These are phyloP conservation scores for Knufia petricola DNA, from an alignment of 2,329 filamentous ascomycete genomes.

Conservation along the genomic window DNA sequence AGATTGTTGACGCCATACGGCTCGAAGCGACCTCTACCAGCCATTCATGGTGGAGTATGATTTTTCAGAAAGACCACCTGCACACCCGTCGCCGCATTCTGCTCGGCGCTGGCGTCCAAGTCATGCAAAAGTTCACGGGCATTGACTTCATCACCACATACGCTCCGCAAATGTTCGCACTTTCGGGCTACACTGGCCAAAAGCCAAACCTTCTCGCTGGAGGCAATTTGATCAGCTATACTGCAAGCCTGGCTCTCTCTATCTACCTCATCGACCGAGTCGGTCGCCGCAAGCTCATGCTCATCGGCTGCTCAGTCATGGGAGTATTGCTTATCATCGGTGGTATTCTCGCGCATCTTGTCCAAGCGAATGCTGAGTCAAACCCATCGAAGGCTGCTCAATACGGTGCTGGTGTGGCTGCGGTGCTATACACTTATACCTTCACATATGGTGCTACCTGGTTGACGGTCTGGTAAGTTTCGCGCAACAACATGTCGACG, in stretches of 20 bases:
- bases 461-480: slow-evolving; percentile 44
- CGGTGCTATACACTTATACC: slow-evolving; percentile 62
- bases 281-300: slow-evolving; percentile 58
- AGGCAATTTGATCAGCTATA: slow-evolving; percentile 47
- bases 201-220: slow-evolving; percentile 48
- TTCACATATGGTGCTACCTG: slow-evolving; percentile 54
- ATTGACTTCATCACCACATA: slow-evolving; percentile 61
- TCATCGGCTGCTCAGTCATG: slow-evolving; percentile 58
- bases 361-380: slow-evolving; percentile 14
- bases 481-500: too few relatives aligned
- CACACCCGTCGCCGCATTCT: slow-evolving; percentile 60
- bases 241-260: slow-evolving; percentile 53
- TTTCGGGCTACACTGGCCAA: slow-evolving; percentile 44
- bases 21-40: too few relatives aligned
- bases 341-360: slow-evolving; percentile 51
- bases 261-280: slow-evolving; percentile 62
- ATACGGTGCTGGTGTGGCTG: slow-evolving; percentile 52
- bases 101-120: slow-evolving; percentile 61
- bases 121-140: slow-evolving; percentile 61
- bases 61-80: slow-evolving; percentile 51
- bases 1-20: too few relatives aligned
- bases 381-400: slow-evolving; percentile 38
- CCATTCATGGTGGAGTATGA: too few relatives aligned
- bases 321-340: slow-evolving; percentile 58
- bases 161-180: slow-evolving; percentile 49